Conservation (phyloP, 2,329 filamentous ascomycete genomes). For the Pseudocercospora pini-densiflorae region DNA sequence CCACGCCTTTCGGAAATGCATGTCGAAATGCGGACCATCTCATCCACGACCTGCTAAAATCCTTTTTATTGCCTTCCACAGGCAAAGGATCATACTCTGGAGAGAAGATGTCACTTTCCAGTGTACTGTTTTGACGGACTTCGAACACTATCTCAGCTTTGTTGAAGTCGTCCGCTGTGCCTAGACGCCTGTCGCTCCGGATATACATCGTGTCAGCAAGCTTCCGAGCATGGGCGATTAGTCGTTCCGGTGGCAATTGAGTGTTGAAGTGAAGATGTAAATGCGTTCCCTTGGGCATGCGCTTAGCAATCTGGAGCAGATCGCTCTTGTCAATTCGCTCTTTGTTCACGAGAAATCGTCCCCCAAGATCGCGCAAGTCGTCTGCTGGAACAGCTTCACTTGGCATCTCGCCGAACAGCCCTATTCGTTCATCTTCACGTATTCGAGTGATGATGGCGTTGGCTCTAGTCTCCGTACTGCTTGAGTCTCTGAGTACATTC, state of each 20-base stretch:
- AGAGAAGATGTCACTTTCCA: conserved; percentile 54
- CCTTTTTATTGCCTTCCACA: conserved; percentile 8
- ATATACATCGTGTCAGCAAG: conserved; percentile 70
- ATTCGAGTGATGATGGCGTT: conserved; percentile 43
- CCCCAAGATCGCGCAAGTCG: conserved; percentile 51
- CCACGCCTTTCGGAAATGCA: conserved; percentile 44
- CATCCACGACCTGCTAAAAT: conserved; percentile 45
- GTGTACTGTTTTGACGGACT: conserved; percentile 45
- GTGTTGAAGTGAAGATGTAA: conserved; percentile 80
- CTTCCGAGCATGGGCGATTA: conserved; percentile 60
- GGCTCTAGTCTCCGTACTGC: conserved; percentile 38
- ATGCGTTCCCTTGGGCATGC: conserved; percentile 73
- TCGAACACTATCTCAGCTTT: conserved; percentile 67
- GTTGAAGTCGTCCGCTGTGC: conserved; percentile 48
- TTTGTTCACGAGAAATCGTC: conserved; percentile 52
- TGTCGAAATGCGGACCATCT: conserved; percentile 50
- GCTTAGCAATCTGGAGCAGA: conserved; percentile 60
- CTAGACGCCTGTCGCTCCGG: conserved; percentile 62
- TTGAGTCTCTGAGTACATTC: conserved; percentile 34
- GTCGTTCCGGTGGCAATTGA: conserved; percentile 65
- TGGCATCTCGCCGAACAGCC: conserved; percentile 48
- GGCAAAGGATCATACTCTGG: conserved; percentile 46
- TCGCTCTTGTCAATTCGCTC: conserved; percentile 55
- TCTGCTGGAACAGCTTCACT: conserved; percentile 47
- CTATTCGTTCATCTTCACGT: conserved; percentile 48